These are phyloP conservation scores for Ustilago crameri DNA, from an alignment of 1,284 basidiomycete species.

Conservation along the genomic window DNA sequence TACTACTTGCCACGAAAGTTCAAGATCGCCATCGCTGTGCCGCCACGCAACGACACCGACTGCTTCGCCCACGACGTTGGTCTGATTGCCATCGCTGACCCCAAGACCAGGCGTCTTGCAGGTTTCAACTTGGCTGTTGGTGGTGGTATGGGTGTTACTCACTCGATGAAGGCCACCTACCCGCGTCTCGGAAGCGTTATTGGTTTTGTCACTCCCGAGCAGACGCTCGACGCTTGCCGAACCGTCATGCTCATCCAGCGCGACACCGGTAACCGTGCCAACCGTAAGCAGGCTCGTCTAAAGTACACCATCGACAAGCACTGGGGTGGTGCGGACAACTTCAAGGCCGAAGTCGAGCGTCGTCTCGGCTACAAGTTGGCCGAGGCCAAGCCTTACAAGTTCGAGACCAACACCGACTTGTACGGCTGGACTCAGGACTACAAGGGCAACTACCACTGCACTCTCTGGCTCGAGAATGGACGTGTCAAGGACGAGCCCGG, in stretches of 20 bases:
- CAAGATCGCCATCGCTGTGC: slow-evolving; percentile 96
- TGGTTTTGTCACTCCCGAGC: slow-evolving; percentile 90
- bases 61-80: slow-evolving; percentile 95
- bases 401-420: slow-evolving; percentile 90
- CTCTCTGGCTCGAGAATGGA: slow-evolving; percentile 96
- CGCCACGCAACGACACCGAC: slow-evolving; percentile 96
- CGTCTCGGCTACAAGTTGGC: slow-evolving; percentile 82
- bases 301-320: slow-evolving; percentile 94
- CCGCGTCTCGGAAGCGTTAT: slow-evolving; percentile 87
- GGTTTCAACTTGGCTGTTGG: slow-evolving; percentile 72
- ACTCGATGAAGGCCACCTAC: slow-evolving; percentile 99
- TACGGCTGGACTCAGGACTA: slow-evolving; percentile 91
- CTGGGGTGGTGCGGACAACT: slow-evolving; percentile 74
- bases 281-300: slow-evolving; percentile 71
- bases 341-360: slow-evolving; percentile 90
- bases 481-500: slow-evolving; percentile 92
- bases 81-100: slow-evolving; percentile 88
- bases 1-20: slow-evolving; percentile 97
- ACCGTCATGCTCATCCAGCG: slow-evolving; percentile 92
- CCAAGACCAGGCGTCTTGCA: slow-evolving; percentile 67
- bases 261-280: slow-evolving; percentile 92
- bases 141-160: slow-evolving; percentile 99
- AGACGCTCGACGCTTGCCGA: slow-evolving; percentile 88
- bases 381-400: slow-evolving; percentile 79
- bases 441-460: slow-evolving; percentile 91